Evolutionary conservation across 352 stramenopile genomes (phyloP).

Genomic region (Phytophthora colocasiae): DNA sequence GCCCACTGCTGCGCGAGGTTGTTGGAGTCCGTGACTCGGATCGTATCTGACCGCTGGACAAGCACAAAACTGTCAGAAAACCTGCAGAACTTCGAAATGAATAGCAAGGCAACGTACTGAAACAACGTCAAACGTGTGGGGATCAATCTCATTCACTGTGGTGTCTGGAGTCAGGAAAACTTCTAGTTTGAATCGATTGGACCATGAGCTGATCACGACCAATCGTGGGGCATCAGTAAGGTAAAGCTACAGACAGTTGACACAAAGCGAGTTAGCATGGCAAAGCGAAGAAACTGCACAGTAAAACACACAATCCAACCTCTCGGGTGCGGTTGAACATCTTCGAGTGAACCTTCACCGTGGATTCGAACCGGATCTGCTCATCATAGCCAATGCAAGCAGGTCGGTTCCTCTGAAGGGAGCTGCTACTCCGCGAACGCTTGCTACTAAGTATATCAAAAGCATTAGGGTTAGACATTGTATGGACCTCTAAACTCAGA

Average conservation of each 20-base stretch:
- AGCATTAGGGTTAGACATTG: conserved; percentile 3
- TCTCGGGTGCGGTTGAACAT: conserved; percentile 83
- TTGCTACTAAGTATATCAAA: conserved; percentile 30
- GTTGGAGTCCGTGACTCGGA: conserved; percentile 63
- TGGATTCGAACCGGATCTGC: conserved; percentile 71
- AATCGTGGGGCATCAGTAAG: conserved; percentile 77
- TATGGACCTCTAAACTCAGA: neutral
- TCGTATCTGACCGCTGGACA: conserved; percentile 60
- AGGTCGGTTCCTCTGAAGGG: conserved; percentile 54
- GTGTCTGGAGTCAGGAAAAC: conserved; percentile 67
- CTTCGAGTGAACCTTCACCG: conserved; percentile 79
- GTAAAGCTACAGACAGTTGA: conserved; percentile 47
- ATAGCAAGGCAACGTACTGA: conserved; percentile 46
- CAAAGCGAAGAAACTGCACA: neutral
- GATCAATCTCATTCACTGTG: conserved; percentile 73
- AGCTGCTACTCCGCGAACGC: conserved; percentile 74
- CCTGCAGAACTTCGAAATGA: neutral
- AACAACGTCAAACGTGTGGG: conserved; percentile 81
- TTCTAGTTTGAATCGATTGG: conserved; percentile 77
- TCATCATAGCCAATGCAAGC: conserved; percentile 73
- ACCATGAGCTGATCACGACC: conserved; percentile 73
- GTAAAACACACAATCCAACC: conserved; percentile 36
- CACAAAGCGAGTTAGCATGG: conserved; percentile 4
- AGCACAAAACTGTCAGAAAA: conserved; percentile 8
- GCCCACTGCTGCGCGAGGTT: conserved; percentile 75